These are phyloP conservation scores for Pythium oligandrum DNA, from an alignment of 352 stramenopile genomes.

Conservation along the genomic window DNA sequence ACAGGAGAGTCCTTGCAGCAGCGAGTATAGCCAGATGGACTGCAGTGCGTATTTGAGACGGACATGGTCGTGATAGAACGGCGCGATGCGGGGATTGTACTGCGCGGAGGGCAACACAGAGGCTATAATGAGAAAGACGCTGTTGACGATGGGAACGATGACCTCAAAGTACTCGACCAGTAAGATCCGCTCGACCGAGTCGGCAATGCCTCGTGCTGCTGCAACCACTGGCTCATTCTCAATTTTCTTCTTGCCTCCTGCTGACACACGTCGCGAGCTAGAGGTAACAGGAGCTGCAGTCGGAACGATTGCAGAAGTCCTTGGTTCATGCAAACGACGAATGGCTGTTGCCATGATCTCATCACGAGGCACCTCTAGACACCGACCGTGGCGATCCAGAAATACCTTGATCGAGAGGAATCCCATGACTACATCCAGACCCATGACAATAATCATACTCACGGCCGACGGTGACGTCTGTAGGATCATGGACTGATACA, in stretches of 20 bases:
- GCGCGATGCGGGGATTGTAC: constrained; percentile 11
- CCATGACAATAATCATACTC: constrained; percentile 14
- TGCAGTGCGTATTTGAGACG: constrained; percentile 1
- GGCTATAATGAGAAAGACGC: constrained; percentile 4
- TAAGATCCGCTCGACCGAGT: constrained; percentile 3
- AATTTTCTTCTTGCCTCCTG: too few species aligned
- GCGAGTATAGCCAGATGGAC: constrained; percentile 2
- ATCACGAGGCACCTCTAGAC: not conserved
- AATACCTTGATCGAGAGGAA: constrained; percentile 18
- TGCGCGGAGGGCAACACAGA: constrained; percentile 7
- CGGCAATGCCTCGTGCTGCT: constrained; percentile 6
- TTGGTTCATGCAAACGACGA: too few species aligned
- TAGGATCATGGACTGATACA: constrained; percentile 25
- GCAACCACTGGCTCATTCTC: constrained; percentile 2
- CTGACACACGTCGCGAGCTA: not conserved
- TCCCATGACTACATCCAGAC: constrained; percentile 12
- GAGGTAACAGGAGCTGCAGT: not conserved
- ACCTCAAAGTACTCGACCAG: constrained; percentile 13
- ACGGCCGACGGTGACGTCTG: constrained; percentile 11
- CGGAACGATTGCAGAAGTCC: too few species aligned
- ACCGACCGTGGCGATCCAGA: constrained; percentile 8
- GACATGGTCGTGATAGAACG: not conserved
- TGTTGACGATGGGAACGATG: constrained; percentile 8
- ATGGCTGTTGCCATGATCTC: too few species aligned
- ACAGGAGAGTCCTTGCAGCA: constrained; percentile 1